Evolutionary conservation across 495 filamentous ascomycete species (phyloP), one percentile per base, ranked within the genome.

Genomic region (Penicillium salamii): DNA sequence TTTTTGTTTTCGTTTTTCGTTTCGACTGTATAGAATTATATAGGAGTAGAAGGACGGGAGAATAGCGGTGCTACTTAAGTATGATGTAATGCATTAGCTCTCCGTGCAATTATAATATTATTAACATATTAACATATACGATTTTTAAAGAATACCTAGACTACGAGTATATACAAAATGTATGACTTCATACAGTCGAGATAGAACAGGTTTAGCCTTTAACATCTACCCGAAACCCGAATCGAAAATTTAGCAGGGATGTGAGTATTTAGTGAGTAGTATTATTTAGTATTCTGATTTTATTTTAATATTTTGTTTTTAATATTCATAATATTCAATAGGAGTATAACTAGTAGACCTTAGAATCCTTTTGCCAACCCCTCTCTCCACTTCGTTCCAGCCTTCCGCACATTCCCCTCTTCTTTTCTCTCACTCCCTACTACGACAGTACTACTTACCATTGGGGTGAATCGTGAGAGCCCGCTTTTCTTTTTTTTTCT

Each of bases 321-420:
- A 23, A 3, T 46, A 20, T 18, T 26, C 18, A 7, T 24, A 11
- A n/a, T 7, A 18, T 17, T 15, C 33, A n/a, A n/a, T n/a, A n/a
- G n/a, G n/a, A n/a, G n/a, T n/a, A n/a, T n/a, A n/a, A n/a, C n/a
- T n/a, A n/a, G n/a, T n/a, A n/a, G n/a, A n/a, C n/a, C 15, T 19
- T 40, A 14, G 24, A 23, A 26, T 43, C 26, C 41, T 18, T 28
- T 29, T n/a, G n/a, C 23, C 14, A 43, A 43, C 39, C 38, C 47
- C 29, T 35, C 26, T 36, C 58, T 58, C 58, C 54, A 61, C 54
- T 61, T 58, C 46, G 54, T 54, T 61, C 58, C 58, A 61, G 58
- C 58, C 46, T 42, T 55, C 51, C 53, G 47, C 49, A 46, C 42
- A 50, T 17, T 33, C 20, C 19, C 19, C 12, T 5, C 8, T 40